Conservation (phyloP, 768 basidiomycete species). For the Leccinum olivaceopallidum region DNA sequence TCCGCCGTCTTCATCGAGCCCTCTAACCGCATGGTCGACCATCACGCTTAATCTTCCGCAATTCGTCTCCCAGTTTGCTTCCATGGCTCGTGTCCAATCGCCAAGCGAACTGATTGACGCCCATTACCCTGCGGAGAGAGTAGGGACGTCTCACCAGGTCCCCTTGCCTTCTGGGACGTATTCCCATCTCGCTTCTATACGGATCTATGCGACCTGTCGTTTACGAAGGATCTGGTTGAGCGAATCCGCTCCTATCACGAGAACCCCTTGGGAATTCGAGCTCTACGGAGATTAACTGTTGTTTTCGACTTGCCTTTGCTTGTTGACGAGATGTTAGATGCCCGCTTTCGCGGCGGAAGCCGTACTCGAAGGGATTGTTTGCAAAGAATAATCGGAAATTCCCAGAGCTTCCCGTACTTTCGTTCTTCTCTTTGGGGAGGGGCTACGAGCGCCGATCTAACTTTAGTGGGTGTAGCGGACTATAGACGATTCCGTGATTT, state of each 20-base stretch:
- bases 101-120: constrained; percentile 24
- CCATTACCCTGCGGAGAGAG: constrained; percentile 24
- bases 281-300: constrained; percentile 49
- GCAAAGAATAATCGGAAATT: constrained; percentile 24
- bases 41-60: constrained; percentile 60
- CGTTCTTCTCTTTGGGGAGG: constrained; percentile 11
- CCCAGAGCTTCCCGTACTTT: constrained; percentile 15
- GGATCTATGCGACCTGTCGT: constrained; percentile 77
- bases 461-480: constrained; percentile 11
- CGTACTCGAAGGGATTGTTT: constrained; percentile 20
- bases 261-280: constrained; percentile 75
- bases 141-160: constrained; percentile 19
- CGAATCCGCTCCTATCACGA: constrained; percentile 51
- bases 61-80: constrained; percentile 62
- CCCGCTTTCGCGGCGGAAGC: constrained; percentile 20
- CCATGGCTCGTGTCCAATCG: constrained; percentile 36
- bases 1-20: constrained; percentile 51
- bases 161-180: constrained; percentile 53
- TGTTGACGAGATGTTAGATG: constrained; percentile 21
- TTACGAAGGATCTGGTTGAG: constrained; percentile 77
- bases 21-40: constrained; percentile 71
- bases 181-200: constrained; percentile 70
- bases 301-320: constrained; percentile 12
- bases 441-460: constrained; percentile 26
- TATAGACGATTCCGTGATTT: constrained; percentile 22